phyloP scores from a whole-genome alignment of 2,329 filamentous ascomycete species.

The Botryotinia narcissicola region DNA sequence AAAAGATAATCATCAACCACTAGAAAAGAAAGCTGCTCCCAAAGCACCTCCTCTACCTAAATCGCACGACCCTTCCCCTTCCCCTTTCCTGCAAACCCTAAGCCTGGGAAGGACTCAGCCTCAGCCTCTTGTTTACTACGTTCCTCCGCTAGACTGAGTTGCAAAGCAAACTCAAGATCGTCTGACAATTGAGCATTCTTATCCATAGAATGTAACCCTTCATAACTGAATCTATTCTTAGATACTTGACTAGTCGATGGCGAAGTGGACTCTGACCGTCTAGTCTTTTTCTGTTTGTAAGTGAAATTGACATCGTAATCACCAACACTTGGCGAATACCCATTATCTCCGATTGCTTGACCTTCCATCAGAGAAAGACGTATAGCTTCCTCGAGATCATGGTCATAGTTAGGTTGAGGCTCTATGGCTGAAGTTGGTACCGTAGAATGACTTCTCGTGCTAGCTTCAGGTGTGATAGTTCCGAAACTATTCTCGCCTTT shows the following conservation, averaged over 20 bases:
- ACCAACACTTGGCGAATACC: conserved; percentile 46
- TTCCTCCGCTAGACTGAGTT: conserved; percentile 58
- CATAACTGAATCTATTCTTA: conserved; percentile 22
- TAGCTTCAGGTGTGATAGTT: conserved; percentile 56
- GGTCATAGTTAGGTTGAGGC: conserved; percentile 51
- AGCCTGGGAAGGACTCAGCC: conserved; percentile 1
- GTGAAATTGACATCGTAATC: conserved; percentile 53
- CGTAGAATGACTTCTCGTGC: conserved; percentile 43
- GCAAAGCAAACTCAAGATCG: conserved; percentile 59
- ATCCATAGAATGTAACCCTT: neutral
- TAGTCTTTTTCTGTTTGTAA: conserved; percentile 47
- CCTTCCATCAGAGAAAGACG: conserved; percentile 59
- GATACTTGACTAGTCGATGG: conserved; percentile 39
- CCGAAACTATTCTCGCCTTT: conserved; percentile 40
- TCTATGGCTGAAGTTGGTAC: conserved; percentile 31
- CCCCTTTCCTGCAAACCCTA: conserved; percentile 1
- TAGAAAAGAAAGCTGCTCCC: neutral
- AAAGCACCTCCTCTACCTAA: neutral
- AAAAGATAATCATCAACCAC: neutral
- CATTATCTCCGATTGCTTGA: conserved; percentile 44
- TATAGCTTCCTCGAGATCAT: conserved; percentile 63
- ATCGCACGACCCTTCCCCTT: conserved; percentile 17
- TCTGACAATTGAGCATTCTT: conserved; percentile 39
- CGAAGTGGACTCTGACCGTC: conserved; percentile 41
- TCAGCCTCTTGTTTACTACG: conserved; percentile 35